Base-by-base conservation (phyloP, 2,329 filamentous ascomycete genomes). In the Graphium sp. region DNA sequence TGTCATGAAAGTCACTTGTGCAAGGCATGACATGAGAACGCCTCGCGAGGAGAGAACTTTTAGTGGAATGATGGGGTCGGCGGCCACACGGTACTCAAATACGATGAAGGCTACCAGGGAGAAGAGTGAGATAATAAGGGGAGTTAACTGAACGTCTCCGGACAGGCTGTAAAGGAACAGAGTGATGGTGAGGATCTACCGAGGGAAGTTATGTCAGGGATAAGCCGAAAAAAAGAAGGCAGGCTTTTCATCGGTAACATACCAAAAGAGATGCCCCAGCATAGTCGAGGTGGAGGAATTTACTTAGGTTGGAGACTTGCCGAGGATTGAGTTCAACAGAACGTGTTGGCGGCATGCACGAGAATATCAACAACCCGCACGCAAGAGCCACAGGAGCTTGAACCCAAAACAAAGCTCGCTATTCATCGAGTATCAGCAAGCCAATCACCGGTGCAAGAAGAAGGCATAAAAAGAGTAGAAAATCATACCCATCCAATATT, bases 1-100 rank as follows among this genome's bases (percentile, higher is more conserved):
- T 44, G 79, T 73, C 79, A 91, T 87, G 46, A 83, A 66, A 13
- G 76, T 73, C 0, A 85, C 61, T 28, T 83, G 80, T 2, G 74
- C 66, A 14, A 85, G 42, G 43, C 81, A 87, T 2, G 77, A 77
- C 14, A 87, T 52, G 4, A 87, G 55, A 1, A 80, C 70, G 18
- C 74, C 75, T 17, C 75, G 66, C 8, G 74, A 81, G 29, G 60
- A 65, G 17, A 91, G 62, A 2, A 89, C 61, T 2, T 62, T 49
- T 27, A 85, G 53, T 2, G 82, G 81, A 28, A 91, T 74, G 43
- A 91, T 71, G 4, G 83, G 82, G 22, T 84, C 74, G 2, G 50
- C 40, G 4, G 75, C 66, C 22, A 74, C 48, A 31, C 59, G 63
- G 30, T 66, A 59, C 47, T 91, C 82, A 35, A 75, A 66, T 5